These are phyloP conservation scores for Arachis stenosperma DNA, from an alignment of 306 rosid genomes.

Conservation along the genomic window DNA sequence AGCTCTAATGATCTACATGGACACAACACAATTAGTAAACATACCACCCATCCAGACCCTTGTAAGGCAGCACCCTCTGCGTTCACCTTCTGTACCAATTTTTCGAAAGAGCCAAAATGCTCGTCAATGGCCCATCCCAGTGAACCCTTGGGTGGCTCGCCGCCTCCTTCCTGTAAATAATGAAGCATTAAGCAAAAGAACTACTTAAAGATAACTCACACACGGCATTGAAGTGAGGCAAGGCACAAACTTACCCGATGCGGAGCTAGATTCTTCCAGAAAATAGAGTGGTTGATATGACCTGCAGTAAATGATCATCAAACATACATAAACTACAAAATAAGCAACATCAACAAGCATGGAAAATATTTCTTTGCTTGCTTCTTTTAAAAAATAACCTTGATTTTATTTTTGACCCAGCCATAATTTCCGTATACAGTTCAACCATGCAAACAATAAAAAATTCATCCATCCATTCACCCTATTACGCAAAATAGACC, in stretches of 20 bases:
- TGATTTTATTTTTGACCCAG: conserved; percentile 26
- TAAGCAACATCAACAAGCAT: conserved; percentile 6
- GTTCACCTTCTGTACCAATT: conserved; percentile 63
- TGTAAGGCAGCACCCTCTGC: conserved; percentile 94
- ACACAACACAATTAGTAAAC: conserved; percentile 41
- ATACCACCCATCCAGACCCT: conserved; percentile 99
- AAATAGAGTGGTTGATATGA: conserved; percentile 81
- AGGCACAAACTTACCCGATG: conserved; percentile 51
- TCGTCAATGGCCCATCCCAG: conserved; percentile 92
- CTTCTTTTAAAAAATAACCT: conserved; percentile 13
- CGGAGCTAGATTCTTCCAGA: conserved; percentile 83
- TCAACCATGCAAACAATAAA: not conserved
- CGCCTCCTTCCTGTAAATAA: conserved; percentile 86
- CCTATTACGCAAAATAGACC: not conserved
- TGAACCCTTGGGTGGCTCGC: conserved; percentile 75
- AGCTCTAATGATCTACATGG: conserved; percentile 13
- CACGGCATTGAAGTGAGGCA: conserved; percentile 5
- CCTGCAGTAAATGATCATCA: conserved; percentile 54
- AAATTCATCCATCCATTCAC: not conserved
- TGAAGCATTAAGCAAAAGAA: conserved; percentile 21
- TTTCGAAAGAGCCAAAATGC: conserved; percentile 72
- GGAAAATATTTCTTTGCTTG: not conserved
- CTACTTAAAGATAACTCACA: not conserved
- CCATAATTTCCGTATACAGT: not conserved
- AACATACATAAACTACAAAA: not conserved